Evolutionary conservation across 768 basidiomycete genomes (phyloP).

Genomic region (Termitomyces heimii): DNA sequence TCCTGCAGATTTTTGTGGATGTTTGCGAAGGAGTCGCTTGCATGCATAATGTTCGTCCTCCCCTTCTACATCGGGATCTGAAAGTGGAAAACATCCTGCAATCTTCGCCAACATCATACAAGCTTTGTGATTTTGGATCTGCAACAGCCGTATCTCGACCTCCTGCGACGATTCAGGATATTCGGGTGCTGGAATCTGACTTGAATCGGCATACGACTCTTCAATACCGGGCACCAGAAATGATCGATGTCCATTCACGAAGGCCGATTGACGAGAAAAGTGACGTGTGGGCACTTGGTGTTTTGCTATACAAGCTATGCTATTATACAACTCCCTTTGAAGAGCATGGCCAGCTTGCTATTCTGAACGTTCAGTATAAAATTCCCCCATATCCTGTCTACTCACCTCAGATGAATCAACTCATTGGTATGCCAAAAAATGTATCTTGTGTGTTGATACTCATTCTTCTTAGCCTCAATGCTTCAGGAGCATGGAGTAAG

Average conservation of each 20-base stretch:
- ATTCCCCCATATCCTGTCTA: slow-evolving; percentile 87
- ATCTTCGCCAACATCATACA: slow-evolving; percentile 77
- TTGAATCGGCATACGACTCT: slow-evolving; percentile 93
- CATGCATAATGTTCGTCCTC: slow-evolving; percentile 91
- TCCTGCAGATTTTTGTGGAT: slow-evolving; percentile 96
- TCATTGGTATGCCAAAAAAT: slow-evolving; percentile 60
- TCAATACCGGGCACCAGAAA: slow-evolving; percentile 98
- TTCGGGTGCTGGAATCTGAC: slow-evolving; percentile 83
- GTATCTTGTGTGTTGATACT: slow-evolving; percentile 3
- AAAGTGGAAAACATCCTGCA: slow-evolving; percentile 99
- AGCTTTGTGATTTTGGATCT: slow-evolving; percentile 97
- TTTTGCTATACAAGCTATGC: slow-evolving; percentile 95
- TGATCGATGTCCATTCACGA: slow-evolving; percentile 87
- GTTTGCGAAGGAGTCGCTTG: slow-evolving; percentile 95
- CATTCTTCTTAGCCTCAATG: slow-evolving; percentile 65
- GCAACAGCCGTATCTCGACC: slow-evolving; percentile 73
- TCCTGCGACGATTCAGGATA: slow-evolving; percentile 76
- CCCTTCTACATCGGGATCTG: slow-evolving; percentile 93
- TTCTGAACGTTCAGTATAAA: slow-evolving; percentile 93
- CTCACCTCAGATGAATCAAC: slow-evolving; percentile 71
- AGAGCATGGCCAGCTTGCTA: slow-evolving; percentile 94
- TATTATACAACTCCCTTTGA: slow-evolving; percentile 99
- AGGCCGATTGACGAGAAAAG: slow-evolving; percentile 89
- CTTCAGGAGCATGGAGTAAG: slow-evolving; percentile 85
- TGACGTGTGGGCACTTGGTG: slow-evolving; percentile 97